Base-by-base conservation (phyloP, 2,329 filamentous ascomycete species). In the Emmonsia crescens region DNA sequence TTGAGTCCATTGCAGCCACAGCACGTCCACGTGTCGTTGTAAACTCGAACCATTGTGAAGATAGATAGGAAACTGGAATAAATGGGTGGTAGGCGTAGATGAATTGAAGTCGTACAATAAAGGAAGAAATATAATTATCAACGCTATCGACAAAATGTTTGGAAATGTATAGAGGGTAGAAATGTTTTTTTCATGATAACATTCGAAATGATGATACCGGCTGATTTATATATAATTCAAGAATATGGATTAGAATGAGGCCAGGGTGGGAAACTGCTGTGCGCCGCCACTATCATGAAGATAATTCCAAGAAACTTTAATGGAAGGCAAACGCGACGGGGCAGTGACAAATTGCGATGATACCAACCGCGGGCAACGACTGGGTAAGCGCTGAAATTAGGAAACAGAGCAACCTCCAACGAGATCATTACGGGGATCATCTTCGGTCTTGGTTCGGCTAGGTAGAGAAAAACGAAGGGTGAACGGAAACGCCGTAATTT, bases 1-100 rank as follows among this genome's bases (percentile, higher is more conserved):
- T 64, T 66, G 24, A 62, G 16, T 4, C 56, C 55, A 0, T 21
- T 1, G 49, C 70, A 73, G 1, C 6, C 0, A 49, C 67, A 70
- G 65, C 71, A 73, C 0, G 14, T 38, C 70, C 70, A 70, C 64
- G 66, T 68, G 12, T 62, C 60, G 59, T 55, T 21, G 33, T 40
- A 55, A 21, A 36, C 12, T 19, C 46, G 14, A 9, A 9, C 46
- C 42, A 51, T 49, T 40, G n/a, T 51, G 8, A 5, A 42, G n/a
- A 40, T 33, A n/a, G 40, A 4, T 10, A 59, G 31, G 31, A 33
- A 31, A 9, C 6, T 5, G 27, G 12, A 24, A 48, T n/a, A 29
- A 6, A 14, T 59, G 16, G 8, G 8, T 27, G 29, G 31, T 19
- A 36, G 42, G 10, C 12, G 24, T 27, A 4, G 24, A 49, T 46